Percentiles rank a stretch among this genome's conserved stretches.
phyloP scores from a whole-genome alignment of 768 basidiomycete genomes.

The Termitomyces sp. region DNA sequence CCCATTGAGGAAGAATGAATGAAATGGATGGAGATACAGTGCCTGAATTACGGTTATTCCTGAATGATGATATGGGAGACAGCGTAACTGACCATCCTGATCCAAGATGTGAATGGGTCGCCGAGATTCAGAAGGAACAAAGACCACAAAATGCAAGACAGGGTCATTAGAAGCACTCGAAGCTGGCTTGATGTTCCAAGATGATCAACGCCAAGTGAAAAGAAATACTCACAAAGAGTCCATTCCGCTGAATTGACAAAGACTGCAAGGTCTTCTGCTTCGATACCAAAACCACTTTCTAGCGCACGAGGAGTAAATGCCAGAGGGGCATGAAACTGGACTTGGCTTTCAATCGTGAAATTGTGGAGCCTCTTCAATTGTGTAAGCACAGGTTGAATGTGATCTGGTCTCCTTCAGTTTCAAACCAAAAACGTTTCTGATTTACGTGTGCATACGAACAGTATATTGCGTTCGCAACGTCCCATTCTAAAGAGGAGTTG shows the following conservation, averaged over 20 bases:
- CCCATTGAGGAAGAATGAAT: slow-evolving; percentile 93
- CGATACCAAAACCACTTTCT: slow-evolving; percentile 49
- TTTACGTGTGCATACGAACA: slow-evolving; percentile 39
- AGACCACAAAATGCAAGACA: slow-evolving; percentile 88
- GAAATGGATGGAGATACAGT: slow-evolving; percentile 45
- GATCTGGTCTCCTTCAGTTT: slow-evolving; percentile 36
- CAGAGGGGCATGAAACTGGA: slow-evolving; percentile 87
- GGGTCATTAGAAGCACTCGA: slow-evolving; percentile 92
- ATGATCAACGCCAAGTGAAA: not conserved
- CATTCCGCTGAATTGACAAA: slow-evolving; percentile 97
- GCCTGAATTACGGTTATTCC: slow-evolving; percentile 30
- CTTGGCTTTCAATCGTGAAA: slow-evolving; percentile 91
- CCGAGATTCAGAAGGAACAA: slow-evolving; percentile 68
- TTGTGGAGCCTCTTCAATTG: slow-evolving; percentile 70
- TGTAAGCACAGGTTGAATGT: slow-evolving; percentile 60
- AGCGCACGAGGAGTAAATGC: slow-evolving; percentile 61
- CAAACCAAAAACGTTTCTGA: not conserved
- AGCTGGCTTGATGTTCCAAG: slow-evolving; percentile 38
- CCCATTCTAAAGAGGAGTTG: slow-evolving; percentile 60
- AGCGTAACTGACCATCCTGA: slow-evolving; percentile 33
- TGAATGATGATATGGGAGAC: not conserved
- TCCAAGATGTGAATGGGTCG: slow-evolving; percentile 67
- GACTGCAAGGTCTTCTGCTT: slow-evolving; percentile 79
- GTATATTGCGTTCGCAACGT: slow-evolving; percentile 55
- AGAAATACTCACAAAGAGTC: slow-evolving; percentile 65